Evolutionary conservation across 225 moss, liverwort and hornwort genomes (phyloP).

Genomic region (Bryum argenteum): DNA sequence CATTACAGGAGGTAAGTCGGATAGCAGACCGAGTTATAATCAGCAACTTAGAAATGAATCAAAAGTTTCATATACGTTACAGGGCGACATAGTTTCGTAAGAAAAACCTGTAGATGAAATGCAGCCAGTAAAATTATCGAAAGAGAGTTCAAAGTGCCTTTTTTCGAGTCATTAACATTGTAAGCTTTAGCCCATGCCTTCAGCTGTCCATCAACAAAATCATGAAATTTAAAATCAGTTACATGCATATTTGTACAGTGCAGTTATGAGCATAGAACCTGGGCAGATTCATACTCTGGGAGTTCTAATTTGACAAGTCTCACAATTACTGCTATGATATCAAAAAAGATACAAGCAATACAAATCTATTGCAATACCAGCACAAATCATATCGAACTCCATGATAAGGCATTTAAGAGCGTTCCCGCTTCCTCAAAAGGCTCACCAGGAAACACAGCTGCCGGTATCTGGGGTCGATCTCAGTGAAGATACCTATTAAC

Average conservation of each 20-base stretch:
- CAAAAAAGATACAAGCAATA: slow-evolving; percentile 15
- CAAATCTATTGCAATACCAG: background rate
- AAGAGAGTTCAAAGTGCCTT: slow-evolving; percentile 89
- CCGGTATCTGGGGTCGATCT: slow-evolving; percentile 82
- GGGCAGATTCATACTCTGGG: background rate
- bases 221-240: slow-evolving; percentile 9
- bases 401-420: background rate
- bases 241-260: slow-evolving; percentile 6
- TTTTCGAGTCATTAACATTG: slow-evolving; percentile 93
- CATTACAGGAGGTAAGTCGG: slow-evolving; percentile 1
- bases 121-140: slow-evolving; percentile 88
- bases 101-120: slow-evolving; percentile 86
- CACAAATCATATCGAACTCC: slow-evolving; percentile 17
- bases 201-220: slow-evolving; percentile 53
- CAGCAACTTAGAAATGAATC: background rate
- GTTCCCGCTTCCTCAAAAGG: slow-evolving; percentile 4
- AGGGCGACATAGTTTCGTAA: background rate
- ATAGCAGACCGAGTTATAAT: background rate
- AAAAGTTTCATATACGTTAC: background rate
- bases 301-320: slow-evolving; percentile 1
- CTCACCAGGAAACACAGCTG: slow-evolving; percentile 94
- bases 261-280: background rate
- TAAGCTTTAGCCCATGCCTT: slow-evolving; percentile 96
- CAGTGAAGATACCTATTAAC: slow-evolving; percentile 75
- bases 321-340: background rate